Evolutionary conservation across 2,329 filamentous ascomycete species (phyloP).

Genomic region (Stagonosporopsis vannaccii): DNA sequence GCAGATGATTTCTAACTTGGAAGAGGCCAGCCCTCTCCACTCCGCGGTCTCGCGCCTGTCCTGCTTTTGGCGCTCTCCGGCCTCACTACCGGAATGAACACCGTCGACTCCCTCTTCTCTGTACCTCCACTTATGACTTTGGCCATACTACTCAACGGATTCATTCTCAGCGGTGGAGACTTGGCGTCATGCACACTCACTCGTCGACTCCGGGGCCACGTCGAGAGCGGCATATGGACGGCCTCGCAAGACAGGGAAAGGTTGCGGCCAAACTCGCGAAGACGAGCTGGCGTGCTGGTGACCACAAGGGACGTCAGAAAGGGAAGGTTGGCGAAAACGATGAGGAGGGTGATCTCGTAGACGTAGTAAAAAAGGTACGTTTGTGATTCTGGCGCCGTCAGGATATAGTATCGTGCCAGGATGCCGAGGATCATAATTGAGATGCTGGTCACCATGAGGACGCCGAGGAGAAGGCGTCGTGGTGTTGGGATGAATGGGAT

Average conservation of each 20-base stretch:
- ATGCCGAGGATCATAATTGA: conserved; percentile 24
- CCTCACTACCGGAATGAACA: not conserved
- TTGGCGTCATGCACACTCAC: conserved; percentile 7
- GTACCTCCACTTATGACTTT: not conserved
- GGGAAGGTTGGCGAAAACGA: conserved; percentile 39
- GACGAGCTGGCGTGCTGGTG: conserved; percentile 22
- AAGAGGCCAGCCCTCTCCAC: not conserved
- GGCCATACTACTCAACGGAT: not conserved
- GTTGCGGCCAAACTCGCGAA: conserved; percentile 23
- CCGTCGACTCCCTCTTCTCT: not conserved
- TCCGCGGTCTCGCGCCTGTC: not conserved
- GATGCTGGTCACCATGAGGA: conserved; percentile 29
- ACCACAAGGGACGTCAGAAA: conserved; percentile 37
- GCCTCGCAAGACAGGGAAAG: conserved; percentile 18
- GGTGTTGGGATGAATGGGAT: conserved; percentile 40
- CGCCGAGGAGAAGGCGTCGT: conserved; percentile 29
- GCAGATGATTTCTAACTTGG: not conserved
- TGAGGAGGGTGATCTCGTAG: conserved; percentile 24
- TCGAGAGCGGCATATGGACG: conserved; percentile 14
- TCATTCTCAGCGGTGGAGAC: not conserved
- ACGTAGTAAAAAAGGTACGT: conserved; percentile 28
- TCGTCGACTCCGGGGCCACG: conserved; percentile 27
- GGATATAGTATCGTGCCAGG: conserved; percentile 24
- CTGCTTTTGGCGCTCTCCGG: not conserved
- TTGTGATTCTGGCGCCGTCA: conserved; percentile 9